These are phyloP conservation scores for Amauroascus verrucosus DNA, from an alignment of 2,329 filamentous ascomycete species.

Conservation along the genomic window DNA sequence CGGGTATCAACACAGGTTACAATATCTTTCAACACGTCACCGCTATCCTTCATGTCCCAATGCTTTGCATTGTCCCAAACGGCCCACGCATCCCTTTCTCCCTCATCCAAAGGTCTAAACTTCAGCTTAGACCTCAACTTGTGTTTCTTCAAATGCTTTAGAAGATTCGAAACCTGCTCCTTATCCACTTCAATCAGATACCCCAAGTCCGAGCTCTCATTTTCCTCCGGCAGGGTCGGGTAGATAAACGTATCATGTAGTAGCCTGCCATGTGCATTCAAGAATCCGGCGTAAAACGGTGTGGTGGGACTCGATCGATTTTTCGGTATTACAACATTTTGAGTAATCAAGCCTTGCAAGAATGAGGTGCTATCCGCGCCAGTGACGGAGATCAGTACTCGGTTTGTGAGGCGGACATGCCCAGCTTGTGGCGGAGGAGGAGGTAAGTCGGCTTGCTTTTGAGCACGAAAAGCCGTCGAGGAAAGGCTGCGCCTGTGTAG, in stretches of 20 bases:
- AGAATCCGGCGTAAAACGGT: conserved; percentile 70
- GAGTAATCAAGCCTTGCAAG: conserved; percentile 78
- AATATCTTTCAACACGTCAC: conserved; percentile 14
- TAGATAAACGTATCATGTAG: conserved; percentile 89
- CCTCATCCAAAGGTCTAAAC: conserved; percentile 54
- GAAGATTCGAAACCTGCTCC: conserved; percentile 49
- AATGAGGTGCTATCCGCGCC: conserved; percentile 74
- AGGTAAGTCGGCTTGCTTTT: conserved; percentile 19
- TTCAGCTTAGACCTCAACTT: conserved; percentile 73
- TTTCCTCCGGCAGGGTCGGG: conserved; percentile 35
- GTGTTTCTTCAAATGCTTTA: conserved; percentile 70
- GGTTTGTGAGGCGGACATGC: conserved; percentile 52
- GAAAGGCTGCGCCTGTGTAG: conserved; percentile 24
- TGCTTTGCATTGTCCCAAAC: conserved; percentile 51
- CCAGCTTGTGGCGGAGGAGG: conserved; percentile 35
- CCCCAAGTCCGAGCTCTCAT: conserved; percentile 26
- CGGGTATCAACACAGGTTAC: conserved; percentile 32
- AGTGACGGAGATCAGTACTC: conserved; percentile 66
- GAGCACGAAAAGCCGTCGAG: conserved; percentile 12
- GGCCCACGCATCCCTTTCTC: conserved; percentile 60
- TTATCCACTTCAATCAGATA: conserved; percentile 80
- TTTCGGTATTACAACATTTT: conserved; percentile 46
- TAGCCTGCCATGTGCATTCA: conserved; percentile 75
- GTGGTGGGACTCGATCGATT: conserved; percentile 31
- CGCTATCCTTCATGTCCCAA: conserved; percentile 9